Evolutionary conservation across 768 basidiomycete species (phyloP).

Genomic region (Clitopilus passeckerianus): DNA sequence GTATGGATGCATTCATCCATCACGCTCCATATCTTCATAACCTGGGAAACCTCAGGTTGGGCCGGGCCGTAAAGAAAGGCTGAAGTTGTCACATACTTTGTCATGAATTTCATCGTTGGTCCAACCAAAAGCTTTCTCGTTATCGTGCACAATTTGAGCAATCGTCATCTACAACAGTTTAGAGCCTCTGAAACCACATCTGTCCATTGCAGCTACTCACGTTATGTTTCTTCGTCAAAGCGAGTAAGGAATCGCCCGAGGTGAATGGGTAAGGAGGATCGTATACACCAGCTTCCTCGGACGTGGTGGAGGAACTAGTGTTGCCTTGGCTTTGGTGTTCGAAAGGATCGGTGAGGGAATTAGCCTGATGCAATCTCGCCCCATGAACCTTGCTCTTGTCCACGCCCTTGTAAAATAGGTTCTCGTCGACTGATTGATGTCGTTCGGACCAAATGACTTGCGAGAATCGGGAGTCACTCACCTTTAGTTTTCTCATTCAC

Average conservation of each 20-base stretch:
- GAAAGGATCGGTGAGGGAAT: conserved; percentile 34
- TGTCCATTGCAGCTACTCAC: conserved; percentile 36
- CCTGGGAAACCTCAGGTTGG: conserved; percentile 25
- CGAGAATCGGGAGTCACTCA: conserved; percentile 17
- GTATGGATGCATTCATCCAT: conserved; percentile 91
- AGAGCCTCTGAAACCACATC: conserved; percentile 4
- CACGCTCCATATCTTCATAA: conserved; percentile 78
- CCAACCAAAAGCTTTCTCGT: conserved; percentile 78
- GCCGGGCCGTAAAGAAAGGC: too few species aligned
- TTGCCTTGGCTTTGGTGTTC: conserved; percentile 2
- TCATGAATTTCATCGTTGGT: conserved; percentile 68
- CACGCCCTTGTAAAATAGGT: conserved; percentile 90
- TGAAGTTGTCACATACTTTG: conserved; percentile 42
- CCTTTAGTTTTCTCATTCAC: conserved; percentile 94
- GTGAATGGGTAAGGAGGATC: conserved; percentile 83
- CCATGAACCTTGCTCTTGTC: conserved; percentile 78
- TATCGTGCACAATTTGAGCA: conserved; percentile 91
- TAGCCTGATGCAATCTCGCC: conserved; percentile 68
- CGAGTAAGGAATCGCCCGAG: conserved; percentile 69
- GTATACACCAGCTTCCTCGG: conserved; percentile 17
- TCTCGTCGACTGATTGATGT: conserved; percentile 73
- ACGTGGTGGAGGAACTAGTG: background rate
- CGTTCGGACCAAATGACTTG: background rate
- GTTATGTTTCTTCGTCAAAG: conserved; percentile 75
- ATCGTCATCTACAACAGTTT: conserved; percentile 67